These are phyloP conservation scores for Colletotrichum neosansevieriae DNA, from an alignment of 2,329 filamentous ascomycete genomes.

Conservation along the genomic window DNA sequence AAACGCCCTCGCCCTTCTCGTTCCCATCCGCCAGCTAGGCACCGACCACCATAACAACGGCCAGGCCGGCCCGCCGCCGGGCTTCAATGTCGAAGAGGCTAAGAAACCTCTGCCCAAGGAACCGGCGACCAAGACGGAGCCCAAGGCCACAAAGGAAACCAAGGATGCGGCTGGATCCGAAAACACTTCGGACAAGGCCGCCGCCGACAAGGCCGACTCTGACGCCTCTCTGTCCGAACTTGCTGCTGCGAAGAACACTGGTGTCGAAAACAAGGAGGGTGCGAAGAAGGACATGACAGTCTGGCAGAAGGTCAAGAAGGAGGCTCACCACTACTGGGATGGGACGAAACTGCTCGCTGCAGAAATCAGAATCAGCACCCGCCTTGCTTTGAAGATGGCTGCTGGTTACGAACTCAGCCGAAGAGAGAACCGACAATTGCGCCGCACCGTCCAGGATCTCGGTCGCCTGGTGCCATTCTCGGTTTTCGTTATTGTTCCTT, in stretches of 20 bases:
- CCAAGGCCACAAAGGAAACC: constrained; percentile 48
- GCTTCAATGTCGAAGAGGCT: constrained; percentile 90
- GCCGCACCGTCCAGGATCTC: constrained; percentile 93
- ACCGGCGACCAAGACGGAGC: constrained; percentile 50
- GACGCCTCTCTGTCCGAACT: constrained; percentile 69
- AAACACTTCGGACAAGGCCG: constrained; percentile 48
- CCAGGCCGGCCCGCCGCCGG: constrained; percentile 79
- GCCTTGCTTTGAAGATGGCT: constrained; percentile 95
- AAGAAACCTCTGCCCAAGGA: constrained; percentile 83
- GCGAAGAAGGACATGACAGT: constrained; percentile 86
- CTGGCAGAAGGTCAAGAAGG: constrained; percentile 94
- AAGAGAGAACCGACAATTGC: constrained; percentile 91
- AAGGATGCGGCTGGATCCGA: constrained; percentile 34
- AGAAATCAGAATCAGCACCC: constrained; percentile 92
- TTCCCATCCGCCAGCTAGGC: constrained; percentile 67
- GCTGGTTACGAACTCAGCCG: constrained; percentile 96
- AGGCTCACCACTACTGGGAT: constrained; percentile 96
- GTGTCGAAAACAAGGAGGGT: constrained; percentile 69
- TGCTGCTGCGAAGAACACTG: constrained; percentile 72
- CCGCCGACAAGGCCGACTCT: constrained; percentile 51
- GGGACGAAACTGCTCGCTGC: constrained; percentile 94
- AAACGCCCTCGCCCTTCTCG: constrained; percentile 67
- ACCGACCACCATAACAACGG: constrained; percentile 70
- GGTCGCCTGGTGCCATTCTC: constrained; percentile 95
- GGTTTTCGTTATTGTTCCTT: constrained; percentile 95